Evolutionary conservation across 257 asterid species (phyloP), one percentile per base, ranked within the genome.

Genomic region (Haberlea rhodopensis): DNA sequence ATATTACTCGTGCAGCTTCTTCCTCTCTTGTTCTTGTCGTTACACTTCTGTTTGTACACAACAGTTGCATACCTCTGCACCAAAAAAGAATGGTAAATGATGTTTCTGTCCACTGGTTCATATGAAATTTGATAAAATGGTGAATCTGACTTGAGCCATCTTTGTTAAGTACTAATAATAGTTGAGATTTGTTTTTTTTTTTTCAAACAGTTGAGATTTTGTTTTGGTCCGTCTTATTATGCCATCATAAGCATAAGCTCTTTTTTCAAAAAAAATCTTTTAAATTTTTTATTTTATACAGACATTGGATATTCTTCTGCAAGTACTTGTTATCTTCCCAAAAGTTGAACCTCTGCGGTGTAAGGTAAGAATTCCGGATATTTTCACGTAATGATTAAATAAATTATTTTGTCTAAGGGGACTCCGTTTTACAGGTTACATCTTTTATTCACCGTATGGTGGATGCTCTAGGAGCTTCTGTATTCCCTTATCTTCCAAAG

Each of bases 361-460:
- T 73, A 94, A 94, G 97, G 99, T 94, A 81, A 72, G 83, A 53
- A 60, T 58, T 23, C 13, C 10, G 28, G 59, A 57, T 46, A 65
- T 70, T 69, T 69, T n/a, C n/a, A 27, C 52, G 45, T 63, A 63
- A 49, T 31, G 63, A 51, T 25, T 48, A 16, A n/a, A n/a, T 16
- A 26, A 48, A 32, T 32, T 60, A 51, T 65, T n/a, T 49, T 60
- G 27, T 61, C 79, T 63, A 57, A 72, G n/a, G n/a, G 49, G 51
- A 15, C 63, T 57, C 75, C 37, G 68, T 74, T 75, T 74, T 60
- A 43, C 48, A 94, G 99, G 87, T 94, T 73, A 82, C 88, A 49
- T 87, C 99, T 62, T 94, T 87, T 73, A 80, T 94, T 78, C 97
- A 94, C 73, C 96, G 99, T 55, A 94, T 94, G 97, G 96, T 90